Base-by-base conservation (phyloP, 257 asterid genomes). In the Penstemon barbatus region DNA sequence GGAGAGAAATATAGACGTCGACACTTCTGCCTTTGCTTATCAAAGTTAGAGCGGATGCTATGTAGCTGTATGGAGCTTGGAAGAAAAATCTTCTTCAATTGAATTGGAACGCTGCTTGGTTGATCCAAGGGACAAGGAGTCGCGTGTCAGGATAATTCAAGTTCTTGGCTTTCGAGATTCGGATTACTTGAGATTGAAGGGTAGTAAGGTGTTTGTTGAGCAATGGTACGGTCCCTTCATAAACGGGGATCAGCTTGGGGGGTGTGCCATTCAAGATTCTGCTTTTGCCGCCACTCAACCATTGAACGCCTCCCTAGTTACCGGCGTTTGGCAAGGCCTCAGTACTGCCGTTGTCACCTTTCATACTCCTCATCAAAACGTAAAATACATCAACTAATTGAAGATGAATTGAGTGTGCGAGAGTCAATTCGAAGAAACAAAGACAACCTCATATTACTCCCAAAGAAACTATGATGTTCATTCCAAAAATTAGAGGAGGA, bases 151-250 rank as follows among this genome's bases (percentile, higher is more conserved):
- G 72, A 46, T 92, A 10, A 75, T 86, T 79, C 91, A 82, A 79
- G 78, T 53, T 6, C 71, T 89, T 4, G 69, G 57, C 15, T 18
- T 66, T 37, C 63, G 66, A 3, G 76, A 78, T 13, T 68, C 69
- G 0, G 68, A 66, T 50, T 25, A 25, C 33, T 2, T 86, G 73
- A 77, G 59, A 70, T 67, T 92, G 75, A 59, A 68, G 56, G 43
- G 73, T 4, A 68, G 88, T 54, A 83, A 68, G 48, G 94, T 88
- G 72, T 92, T 84, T 63, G 74, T 82, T 4, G 98, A 93, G 87
- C 95, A 84, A 59, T 93, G 98, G 98, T 93, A 90, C 71, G 98
- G 97, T 12, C 97, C 97, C 4, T 93, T 88, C 60, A 81, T 96
- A 61, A 87, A 93, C 1, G 97, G 98, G n/a, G 98, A 92, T 46